These are phyloP conservation scores for Monilinia laxa DNA, from an alignment of 2,329 filamentous ascomycete genomes.

Conservation along the genomic window DNA sequence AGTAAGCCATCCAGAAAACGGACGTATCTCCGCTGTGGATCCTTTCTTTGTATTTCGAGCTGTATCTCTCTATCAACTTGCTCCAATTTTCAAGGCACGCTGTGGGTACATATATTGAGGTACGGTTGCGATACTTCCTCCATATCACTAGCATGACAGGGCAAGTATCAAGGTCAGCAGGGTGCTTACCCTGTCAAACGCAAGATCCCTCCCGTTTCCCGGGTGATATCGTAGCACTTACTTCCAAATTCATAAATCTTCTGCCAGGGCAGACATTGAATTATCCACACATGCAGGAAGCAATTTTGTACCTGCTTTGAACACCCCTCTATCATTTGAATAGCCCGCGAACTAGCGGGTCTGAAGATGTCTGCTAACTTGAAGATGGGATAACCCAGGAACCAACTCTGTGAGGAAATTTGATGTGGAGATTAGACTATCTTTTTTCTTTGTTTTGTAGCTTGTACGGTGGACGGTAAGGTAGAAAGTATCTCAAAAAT, in stretches of 20 bases:
- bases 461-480: constrained; percentile 10
- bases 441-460: neutral
- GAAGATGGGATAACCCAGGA: constrained; percentile 6
- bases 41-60: neutral
- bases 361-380: neutral
- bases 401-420: constrained; percentile 11
- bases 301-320: constrained; percentile 11
- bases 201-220: constrained; percentile 1
- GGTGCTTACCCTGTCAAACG: neutral
- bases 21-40: constrained; percentile 2
- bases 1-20: neutral
- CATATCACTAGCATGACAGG: constrained; percentile 3
- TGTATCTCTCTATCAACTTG: neutral
- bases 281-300: neutral
- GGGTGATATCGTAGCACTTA: neutral
- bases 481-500: neutral
- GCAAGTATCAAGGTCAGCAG: neutral
- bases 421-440: constrained; percentile 10
- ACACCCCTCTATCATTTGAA: neutral
- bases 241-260: neutral
- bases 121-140: neutral
- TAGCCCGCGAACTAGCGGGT: constrained; percentile 12
- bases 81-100: constrained; percentile 17
- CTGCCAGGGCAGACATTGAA: neutral
- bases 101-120: neutral